Evolutionary conservation across 352 stramenopile genomes (phyloP).

Genomic region (Phytophthora fragariae): DNA sequence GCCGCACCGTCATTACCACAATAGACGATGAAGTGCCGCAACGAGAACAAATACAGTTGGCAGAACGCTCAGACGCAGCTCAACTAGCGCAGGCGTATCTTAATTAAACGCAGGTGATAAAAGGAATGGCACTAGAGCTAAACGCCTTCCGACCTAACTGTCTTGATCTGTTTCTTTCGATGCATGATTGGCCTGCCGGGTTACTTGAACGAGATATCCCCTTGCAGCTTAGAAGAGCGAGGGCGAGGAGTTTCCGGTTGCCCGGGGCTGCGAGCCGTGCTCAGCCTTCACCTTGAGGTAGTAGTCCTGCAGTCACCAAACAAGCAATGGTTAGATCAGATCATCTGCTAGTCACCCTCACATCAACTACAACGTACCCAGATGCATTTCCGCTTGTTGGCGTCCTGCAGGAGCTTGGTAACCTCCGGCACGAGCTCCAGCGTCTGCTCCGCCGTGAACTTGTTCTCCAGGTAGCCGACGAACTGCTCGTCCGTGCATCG

Average conservation of each 20-base stretch:
- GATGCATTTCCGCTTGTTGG: constrained; percentile 84
- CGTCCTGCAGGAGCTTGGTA: constrained; percentile 85
- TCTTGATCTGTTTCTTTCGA: constrained; percentile 21
- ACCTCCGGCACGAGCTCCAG: constrained; percentile 82
- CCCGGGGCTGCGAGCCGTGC: constrained; percentile 28
- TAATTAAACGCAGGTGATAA: constrained; percentile 39
- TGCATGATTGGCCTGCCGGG: constrained; percentile 6
- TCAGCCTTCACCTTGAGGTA: constrained; percentile 82
- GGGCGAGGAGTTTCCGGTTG: constrained; percentile 48
- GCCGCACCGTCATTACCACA: constrained; percentile 12
- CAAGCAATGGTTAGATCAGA: constrained; percentile 20
- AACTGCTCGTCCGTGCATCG: constrained; percentile 81
- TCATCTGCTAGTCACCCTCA: not conserved
- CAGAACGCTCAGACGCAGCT: constrained; percentile 9
- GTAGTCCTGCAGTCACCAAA: constrained; percentile 53
- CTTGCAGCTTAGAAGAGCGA: constrained; percentile 72
- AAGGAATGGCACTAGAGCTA: constrained; percentile 35
- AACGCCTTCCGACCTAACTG: constrained; percentile 33
- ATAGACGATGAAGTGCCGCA: constrained; percentile 9
- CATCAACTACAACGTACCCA: constrained; percentile 59
- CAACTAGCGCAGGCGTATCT: constrained; percentile 20
- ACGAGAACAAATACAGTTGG: not conserved
- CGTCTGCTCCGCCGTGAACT: constrained; percentile 79
- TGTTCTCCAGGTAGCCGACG: constrained; percentile 65
- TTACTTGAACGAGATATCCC: not conserved